Evolutionary conservation across 495 filamentous ascomycete genomes (phyloP), one percentile per base, ranked within the genome.

Genomic region (Hypoxylon fragiforme): DNA sequence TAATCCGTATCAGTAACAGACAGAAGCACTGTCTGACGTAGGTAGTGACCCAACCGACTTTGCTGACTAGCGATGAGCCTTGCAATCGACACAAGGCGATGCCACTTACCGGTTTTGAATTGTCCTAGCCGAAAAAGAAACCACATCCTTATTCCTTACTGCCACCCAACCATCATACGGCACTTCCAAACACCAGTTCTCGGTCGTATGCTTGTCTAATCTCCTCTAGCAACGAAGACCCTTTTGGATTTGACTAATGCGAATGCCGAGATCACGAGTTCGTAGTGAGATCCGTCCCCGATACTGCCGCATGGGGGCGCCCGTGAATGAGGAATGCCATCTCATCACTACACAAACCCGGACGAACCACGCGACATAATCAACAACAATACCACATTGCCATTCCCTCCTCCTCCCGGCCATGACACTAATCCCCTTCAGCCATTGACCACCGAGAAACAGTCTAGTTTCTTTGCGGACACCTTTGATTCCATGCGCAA

Each of bases 41-140:
- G 58, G 41, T 48, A 48, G 45, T 50, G 52, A 62, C 58, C 58
- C 48, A 61, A 52, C 51, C 37, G 57, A 42, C 57, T n/a, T n/a
- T 50, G 57, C 57, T 59, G 49, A 59, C 48, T 56, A 61, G 51
- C 57, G 51, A 61, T 49, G 58, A 62, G 58, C 58, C 58, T 62
- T 62, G 58, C 42, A 56, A 62, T 56, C 52, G 58, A 57, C 57
- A 62, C 58, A 56, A 62, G 58, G 52, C 51, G 43, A 62, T 62
- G 58, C 58, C 58, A 62, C 58, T 62, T 62, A 62, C 58, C 58
- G 58, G 58, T 62, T 62, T 62, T 62, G 58, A 62, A 44, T 53
- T 62, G 58, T 62, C 58, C 58, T 62, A 62, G 48, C 58, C 58
- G 47, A 57, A 62, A 62, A 56, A 57, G 48, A 62, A 61, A 52